Evolutionary conservation across 352 stramenopile genomes (phyloP).

Genomic region (Globisporangium irregulare): DNA sequence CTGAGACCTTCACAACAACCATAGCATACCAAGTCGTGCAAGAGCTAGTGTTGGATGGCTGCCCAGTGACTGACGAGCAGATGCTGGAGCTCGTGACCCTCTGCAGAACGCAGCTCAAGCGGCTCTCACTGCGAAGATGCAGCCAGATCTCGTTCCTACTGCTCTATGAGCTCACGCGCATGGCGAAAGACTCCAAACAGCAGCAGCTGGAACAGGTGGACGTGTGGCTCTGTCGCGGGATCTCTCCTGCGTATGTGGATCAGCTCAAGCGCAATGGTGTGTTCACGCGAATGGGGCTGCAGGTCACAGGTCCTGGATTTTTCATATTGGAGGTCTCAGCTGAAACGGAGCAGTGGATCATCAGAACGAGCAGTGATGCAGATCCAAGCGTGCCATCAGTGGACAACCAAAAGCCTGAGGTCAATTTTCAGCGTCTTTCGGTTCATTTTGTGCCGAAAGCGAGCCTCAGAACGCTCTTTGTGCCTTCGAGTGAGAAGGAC

Average conservation of each 20-base stretch:
- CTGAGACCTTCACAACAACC: not conserved
- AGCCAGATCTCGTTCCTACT: conserved; percentile 29
- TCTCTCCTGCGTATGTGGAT: conserved; percentile 24
- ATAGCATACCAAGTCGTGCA: conserved; percentile 15
- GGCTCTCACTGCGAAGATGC: conserved; percentile 23
- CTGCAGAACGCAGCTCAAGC: conserved; percentile 9
- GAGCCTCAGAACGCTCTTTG: conserved; percentile 2
- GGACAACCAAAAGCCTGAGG: not conserved
- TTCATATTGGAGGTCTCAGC: conserved; percentile 18
- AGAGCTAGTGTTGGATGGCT: conserved; percentile 20
- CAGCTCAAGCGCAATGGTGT: conserved; percentile 15
- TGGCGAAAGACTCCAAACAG: conserved; percentile 7
- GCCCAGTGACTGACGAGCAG: conserved; percentile 23
- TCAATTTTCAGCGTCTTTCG: not conserved
- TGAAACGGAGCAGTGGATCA: conserved; percentile 2
- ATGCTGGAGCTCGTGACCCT: conserved; percentile 21
- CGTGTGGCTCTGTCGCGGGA: conserved; percentile 31
- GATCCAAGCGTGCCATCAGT: not conserved
- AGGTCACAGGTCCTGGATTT: conserved; percentile 25
- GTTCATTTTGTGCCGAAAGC: conserved; percentile 12
- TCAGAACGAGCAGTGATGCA: not conserved
- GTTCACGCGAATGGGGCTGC: conserved; percentile 11
- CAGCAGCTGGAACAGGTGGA: conserved; percentile 16
- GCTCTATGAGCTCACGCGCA: conserved; percentile 30
- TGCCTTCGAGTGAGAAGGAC: not conserved